A percentile compares a stretch with the other conserved stretches of the same genome.
These are phyloP conservation scores for Backusella psychrophila DNA, from an alignment of 192 early-diverging fungal species.

Conservation along the genomic window DNA sequence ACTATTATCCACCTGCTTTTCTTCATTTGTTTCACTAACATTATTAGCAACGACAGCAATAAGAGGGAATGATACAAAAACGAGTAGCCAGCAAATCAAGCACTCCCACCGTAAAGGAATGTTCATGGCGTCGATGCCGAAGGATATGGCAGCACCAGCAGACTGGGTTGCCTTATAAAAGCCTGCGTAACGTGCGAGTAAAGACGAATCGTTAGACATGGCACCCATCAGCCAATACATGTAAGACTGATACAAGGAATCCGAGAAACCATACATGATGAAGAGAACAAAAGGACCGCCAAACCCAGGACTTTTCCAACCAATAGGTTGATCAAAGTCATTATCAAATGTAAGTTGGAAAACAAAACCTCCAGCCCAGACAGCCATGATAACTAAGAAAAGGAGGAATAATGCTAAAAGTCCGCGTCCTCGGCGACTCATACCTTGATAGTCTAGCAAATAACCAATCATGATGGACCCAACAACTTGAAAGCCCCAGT, in stretches of 20 bases:
- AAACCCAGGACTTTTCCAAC: slow-evolving; percentile 40
- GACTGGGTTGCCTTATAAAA: slow-evolving; percentile 90
- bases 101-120: slow-evolving; percentile 29
- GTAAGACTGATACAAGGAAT: slow-evolving; percentile 78
- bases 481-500: slow-evolving; percentile 55
- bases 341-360: slow-evolving; percentile 35
- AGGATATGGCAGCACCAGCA: slow-evolving; percentile 72
- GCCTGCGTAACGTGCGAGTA: slow-evolving; percentile 71
- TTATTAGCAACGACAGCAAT: slow-evolving; percentile 50
- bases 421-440: slow-evolving; percentile 27
- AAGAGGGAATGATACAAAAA: slow-evolving; percentile 45
- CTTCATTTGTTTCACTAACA: slow-evolving; percentile 45
- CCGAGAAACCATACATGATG: slow-evolving; percentile 70
- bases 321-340: slow-evolving; percentile 43
- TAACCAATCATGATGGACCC: slow-evolving; percentile 23
- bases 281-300: slow-evolving; percentile 57
- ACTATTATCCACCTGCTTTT: neutral
- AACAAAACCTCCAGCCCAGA: slow-evolving; percentile 29
- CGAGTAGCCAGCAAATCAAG: slow-evolving; percentile 53
- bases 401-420: slow-evolving; percentile 18
- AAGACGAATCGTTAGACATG: slow-evolving; percentile 49
- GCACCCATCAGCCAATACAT: slow-evolving; percentile 39
- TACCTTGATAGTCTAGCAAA: slow-evolving; percentile 26
- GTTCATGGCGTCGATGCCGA: slow-evolving; percentile 62
- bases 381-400: slow-evolving; percentile 19